Percentiles rank a stretch among this genome's conserved stretches.
Conservation (phyloP, 257 asterid genomes). For the Solanum ahanhuiri region DNA sequence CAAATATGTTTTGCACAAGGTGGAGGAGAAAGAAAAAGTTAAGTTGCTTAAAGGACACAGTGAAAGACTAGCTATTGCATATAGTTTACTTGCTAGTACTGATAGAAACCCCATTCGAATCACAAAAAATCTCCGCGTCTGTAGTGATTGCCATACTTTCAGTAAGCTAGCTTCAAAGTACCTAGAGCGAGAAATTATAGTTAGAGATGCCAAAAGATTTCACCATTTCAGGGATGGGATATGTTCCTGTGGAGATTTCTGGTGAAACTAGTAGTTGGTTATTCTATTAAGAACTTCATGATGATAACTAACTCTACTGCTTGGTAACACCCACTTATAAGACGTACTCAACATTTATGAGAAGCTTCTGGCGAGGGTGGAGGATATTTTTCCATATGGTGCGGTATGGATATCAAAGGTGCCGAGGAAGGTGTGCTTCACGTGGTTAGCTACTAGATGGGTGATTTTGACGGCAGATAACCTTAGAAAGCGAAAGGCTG, state of each 20-base stretch:
- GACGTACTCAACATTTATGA: background rate
- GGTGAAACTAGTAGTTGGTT: conserved; percentile 28
- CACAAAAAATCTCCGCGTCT: conserved; percentile 66
- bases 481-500: background rate
- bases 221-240: conserved; percentile 67
- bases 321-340: background rate
- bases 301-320: background rate
- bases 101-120: conserved; percentile 35
- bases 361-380: background rate
- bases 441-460: background rate
- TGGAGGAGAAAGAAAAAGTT: conserved; percentile 48
- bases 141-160: conserved; percentile 71
- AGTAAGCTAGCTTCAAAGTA: conserved; percentile 49
- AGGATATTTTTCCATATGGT: background rate
- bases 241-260: conserved; percentile 82
- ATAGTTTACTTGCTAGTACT: conserved; percentile 43
- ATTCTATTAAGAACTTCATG: background rate
- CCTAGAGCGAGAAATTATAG: conserved; percentile 43
- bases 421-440: background rate
- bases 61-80: conserved; percentile 76
- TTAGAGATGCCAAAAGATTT: conserved; percentile 70
- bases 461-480: background rate
- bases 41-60: conserved; percentile 63
- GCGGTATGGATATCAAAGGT: background rate
- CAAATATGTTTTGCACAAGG: conserved; percentile 42